Conservation (phyloP, 768 basidiomycete species). For the Macrolepiota dolichaula region DNA sequence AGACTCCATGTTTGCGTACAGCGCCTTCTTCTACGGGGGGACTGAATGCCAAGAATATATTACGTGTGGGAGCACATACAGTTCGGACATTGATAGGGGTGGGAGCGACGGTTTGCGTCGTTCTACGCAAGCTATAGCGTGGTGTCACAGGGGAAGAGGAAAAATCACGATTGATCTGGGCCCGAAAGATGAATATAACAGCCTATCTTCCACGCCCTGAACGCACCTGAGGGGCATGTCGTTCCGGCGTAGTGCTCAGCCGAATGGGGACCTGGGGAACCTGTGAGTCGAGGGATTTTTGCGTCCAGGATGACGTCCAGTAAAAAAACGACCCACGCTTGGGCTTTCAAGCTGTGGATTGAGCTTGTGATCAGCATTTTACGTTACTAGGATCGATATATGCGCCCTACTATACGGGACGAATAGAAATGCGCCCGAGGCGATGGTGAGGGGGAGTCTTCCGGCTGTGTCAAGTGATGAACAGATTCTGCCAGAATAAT, state of each 20-base stretch:
- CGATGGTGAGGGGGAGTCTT: not conserved
- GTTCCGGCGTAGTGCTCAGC: not conserved
- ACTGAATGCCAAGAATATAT: not conserved
- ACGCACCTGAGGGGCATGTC: not conserved
- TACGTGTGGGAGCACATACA: not conserved
- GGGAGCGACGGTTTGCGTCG: not conserved
- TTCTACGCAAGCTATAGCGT: not conserved
- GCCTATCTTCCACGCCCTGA: not conserved
- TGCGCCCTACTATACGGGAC: constrained; percentile 4
- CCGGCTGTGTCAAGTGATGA: not conserved
- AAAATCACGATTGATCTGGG: not conserved
- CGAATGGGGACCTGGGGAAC: not conserved
- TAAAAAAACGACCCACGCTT: not conserved
- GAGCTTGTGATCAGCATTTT: not conserved
- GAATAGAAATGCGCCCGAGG: not conserved
- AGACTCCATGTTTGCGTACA: not conserved
- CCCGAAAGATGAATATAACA: not conserved
- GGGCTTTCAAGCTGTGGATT: not conserved
- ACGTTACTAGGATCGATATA: not conserved
- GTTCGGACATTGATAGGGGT: not conserved
- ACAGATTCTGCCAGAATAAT: not conserved
- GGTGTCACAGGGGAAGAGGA: not conserved
- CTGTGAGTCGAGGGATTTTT: not conserved
- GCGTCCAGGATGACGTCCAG: not conserved
- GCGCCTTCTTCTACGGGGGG: not conserved